Base-by-base conservation (phyloP, 1,284 basidiomycete genomes). In the Heterobasidion irregulare region DNA sequence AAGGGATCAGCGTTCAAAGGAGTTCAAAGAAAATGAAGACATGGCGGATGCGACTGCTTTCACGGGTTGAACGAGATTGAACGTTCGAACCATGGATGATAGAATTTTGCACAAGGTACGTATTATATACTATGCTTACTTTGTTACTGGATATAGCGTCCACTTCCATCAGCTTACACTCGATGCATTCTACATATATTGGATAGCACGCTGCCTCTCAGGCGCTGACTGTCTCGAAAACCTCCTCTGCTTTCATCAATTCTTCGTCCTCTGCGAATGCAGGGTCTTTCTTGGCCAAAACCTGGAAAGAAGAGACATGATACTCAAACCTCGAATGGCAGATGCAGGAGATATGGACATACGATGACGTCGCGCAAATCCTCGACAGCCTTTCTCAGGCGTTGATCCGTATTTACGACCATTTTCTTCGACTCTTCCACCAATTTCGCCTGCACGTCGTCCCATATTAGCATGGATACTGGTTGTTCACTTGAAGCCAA, bases 401-500 rank as follows among this genome's bases (percentile, higher is more conserved):
- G 78, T 56, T 68, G 75, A 57, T 75, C 70, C 9, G 86, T 80
- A 65, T 92, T 84, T 33, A 74, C 74, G 58, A 94, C 79, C 89
- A 93, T 91, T 77, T 83, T 90, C 62, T 83, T 74, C 36, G 87
- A 85, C 72, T 94, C 92, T 59, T 87, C 85, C 57, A 86, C 67
- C 69, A 94, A 77, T 65, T 80, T 82, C 62, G 73, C 81, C 91
- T 93, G 66, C 36, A 18, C 19, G 32, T 34, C 43, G 6, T 35
- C 16, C 7, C 34, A 18, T 43, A 10, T 36, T 13, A 12, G 12
- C 36, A 48, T 15, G 32, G 10, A 7, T 8, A 32, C 33, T 15
- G 3, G 10, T 13, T 4, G 34, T 34, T 34, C 48, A n/a, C 34
- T 36, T 2, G 50, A 47, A 44, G 34, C 33, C 47, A 53, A 50